Conservation (phyloP, 2,329 filamentous ascomycete genomes). For the Xylariaceae sp. region DNA sequence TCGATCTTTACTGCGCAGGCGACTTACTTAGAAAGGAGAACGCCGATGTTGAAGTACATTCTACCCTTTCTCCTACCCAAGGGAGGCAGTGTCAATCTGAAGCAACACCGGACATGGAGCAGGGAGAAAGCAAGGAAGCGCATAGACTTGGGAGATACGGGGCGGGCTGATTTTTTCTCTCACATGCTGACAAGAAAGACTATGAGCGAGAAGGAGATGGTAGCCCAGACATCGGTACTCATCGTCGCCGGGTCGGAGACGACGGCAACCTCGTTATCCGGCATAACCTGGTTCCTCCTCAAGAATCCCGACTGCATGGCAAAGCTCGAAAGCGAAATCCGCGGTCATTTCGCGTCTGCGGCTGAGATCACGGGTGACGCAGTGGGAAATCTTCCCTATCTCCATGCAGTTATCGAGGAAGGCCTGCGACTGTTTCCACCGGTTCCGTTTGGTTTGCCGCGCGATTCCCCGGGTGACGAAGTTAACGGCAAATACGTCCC, state of each 20-base stretch:
- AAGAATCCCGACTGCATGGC: conserved; percentile 33
- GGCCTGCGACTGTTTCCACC: conserved; percentile 35
- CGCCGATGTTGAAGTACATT: conserved; percentile 7
- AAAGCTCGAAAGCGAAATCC: conserved; percentile 39
- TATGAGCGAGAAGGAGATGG: conserved; percentile 25
- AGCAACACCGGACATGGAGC: conserved; percentile 12
- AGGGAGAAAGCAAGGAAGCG: conserved; percentile 14
- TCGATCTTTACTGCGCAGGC: conserved; percentile 3
- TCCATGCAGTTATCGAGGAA: conserved; percentile 36
- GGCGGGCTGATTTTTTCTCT: conserved; percentile 22
- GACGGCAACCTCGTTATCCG: conserved; percentile 39
- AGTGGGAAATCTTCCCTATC: conserved; percentile 29
- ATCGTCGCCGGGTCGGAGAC: conserved; percentile 46
- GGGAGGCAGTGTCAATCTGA: conserved; percentile 6
- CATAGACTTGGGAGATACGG: conserved; percentile 19
- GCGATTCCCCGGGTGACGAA: conserved; percentile 17
- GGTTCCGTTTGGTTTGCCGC: conserved; percentile 27
- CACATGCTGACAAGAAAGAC: conserved; percentile 18
- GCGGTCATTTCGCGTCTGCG: conserved; percentile 35
- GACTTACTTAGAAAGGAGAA: neutral
- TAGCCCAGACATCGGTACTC: conserved; percentile 28
- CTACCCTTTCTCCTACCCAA: conserved; percentile 14
- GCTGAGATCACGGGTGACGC: conserved; percentile 32
- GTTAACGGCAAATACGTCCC: conserved; percentile 23
- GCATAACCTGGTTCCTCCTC: conserved; percentile 36